Evolutionary conservation across 148 eudicot genomes (phyloP), one percentile per base, ranked within the genome.

Genomic region (Rhododendron griersonianum): DNA sequence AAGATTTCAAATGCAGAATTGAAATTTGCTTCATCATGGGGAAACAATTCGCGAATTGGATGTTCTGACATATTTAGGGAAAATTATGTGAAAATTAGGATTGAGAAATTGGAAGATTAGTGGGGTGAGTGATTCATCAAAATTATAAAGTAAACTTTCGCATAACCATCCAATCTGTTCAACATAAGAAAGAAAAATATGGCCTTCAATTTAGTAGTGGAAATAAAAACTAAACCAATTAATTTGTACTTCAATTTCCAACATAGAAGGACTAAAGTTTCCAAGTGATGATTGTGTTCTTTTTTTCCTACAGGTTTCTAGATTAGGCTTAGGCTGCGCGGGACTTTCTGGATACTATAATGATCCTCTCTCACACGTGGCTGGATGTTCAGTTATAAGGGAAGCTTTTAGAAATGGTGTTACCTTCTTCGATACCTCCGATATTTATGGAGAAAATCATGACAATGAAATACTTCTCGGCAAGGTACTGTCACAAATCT

Each of bases 391-490:
- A 74, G 80, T 88, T 44, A 86, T 91, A 59, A 87, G 83, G 85
- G 89, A 90, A 85, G 93, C 91, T 45, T 91, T 90, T 53, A 45
- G 48, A 9, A 87, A 59, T 73, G 93, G 92, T 11, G 61, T 91
- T 83, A 91, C 93, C 21, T 87, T 91, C 87, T 91, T 91, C 48
- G 93, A 91, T 84, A 88, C 92, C 71, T 45, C 93, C n/a, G 90
- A 91, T 39, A 0, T 86, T 0, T 91, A 90, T 78, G 93, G 93
- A 35, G 19, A 78, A 28, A 55, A 87, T 7, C 82, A 90, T 80
- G 87, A 90, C 78, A 92, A 92, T 23, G 93, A 92, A 84, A 90
- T 92, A 84, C 87, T 90, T 92, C 73, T 91, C 37, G 89, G 93
- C 59, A 91, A 91, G 92, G 92, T 87, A 83, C n/a, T 37, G 28